Conservation (phyloP, 345 rosid species). For the Isatis tinctoria region DNA sequence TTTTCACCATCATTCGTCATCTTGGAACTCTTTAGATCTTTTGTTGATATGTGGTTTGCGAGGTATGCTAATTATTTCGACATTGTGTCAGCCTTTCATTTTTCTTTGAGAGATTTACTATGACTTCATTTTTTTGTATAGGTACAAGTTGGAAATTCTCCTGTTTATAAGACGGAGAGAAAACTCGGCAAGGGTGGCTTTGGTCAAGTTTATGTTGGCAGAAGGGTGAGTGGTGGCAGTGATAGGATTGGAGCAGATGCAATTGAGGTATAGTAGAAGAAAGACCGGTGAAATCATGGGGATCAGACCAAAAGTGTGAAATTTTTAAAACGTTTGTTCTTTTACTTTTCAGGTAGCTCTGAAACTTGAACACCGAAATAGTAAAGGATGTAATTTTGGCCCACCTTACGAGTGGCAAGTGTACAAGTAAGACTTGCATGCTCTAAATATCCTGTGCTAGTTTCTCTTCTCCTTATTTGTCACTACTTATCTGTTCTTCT, state of each 20-base stretch:
- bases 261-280: constrained; percentile 49
- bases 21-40: neutral
- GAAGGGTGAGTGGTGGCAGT: constrained; percentile 62
- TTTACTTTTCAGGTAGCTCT: constrained; percentile 72
- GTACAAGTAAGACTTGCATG: constrained; percentile 55
- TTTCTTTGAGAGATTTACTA: constrained; percentile 4
- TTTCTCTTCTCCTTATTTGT: neutral
- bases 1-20: neutral
- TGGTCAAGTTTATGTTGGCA: constrained; percentile 97
- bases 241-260: constrained; percentile 79
- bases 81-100: constrained; percentile 5
- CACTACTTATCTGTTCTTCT: constrained; percentile 13
- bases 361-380: constrained; percentile 88
- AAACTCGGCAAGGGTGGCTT: constrained; percentile 98
- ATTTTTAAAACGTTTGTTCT: neutral
- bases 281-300: neutral
- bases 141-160: constrained; percentile 95
- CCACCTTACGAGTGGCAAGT: constrained; percentile 99
- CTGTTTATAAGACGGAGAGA: constrained; percentile 72
- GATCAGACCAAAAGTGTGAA: constrained; percentile 3
- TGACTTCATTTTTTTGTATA: constrained; percentile 28
- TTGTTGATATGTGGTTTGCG: neutral
- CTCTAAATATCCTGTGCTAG: neutral
- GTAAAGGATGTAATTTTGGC: constrained; percentile 96
- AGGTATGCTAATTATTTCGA: neutral